A percentile compares a stretch with the other conserved stretches of the same genome.
Conservation (phyloP, 139 green algal genomes). For the Chlamydomonas sp. region DNA sequence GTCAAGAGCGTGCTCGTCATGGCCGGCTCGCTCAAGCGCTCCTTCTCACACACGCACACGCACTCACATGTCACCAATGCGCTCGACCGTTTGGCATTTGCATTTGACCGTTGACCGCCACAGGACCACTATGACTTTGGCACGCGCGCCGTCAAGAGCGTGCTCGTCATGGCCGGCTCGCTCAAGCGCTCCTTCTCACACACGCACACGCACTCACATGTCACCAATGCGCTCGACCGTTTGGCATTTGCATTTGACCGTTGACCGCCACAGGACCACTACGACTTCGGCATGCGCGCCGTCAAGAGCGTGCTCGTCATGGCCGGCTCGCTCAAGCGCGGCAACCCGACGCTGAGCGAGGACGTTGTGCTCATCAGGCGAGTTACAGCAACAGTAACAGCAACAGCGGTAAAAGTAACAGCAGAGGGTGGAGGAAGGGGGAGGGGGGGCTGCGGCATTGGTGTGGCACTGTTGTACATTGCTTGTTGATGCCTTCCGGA, state of each 20-base stretch:
- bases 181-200: too few species aligned
- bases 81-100: too few species aligned
- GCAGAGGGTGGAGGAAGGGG: too few species aligned
- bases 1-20: conserved; percentile 83
- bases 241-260: not conserved
- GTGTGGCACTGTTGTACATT: too few species aligned
- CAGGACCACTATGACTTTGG: conserved; percentile 65
- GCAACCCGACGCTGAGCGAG: conserved; percentile 58
- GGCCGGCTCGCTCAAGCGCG: conserved; percentile 70
- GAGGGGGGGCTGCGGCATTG: too few species aligned
- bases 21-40: conserved; percentile 70
- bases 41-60: too few species aligned
- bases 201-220: too few species aligned
- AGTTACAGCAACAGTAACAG: too few species aligned
- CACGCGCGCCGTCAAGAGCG: conserved; percentile 79
- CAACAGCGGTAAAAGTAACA: too few species aligned
- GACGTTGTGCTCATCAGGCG: conserved; percentile 69
- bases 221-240: not conserved
- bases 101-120: too few species aligned
- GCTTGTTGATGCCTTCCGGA: too few species aligned
- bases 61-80: too few species aligned
- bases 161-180: conserved; percentile 76
- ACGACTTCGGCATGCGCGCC: conserved; percentile 77
- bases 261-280: conserved; percentile 34
- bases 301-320: conserved; percentile 83